phyloP scores from a whole-genome alignment of 106 monocot genomes.

The Apostasia ramifera region DNA sequence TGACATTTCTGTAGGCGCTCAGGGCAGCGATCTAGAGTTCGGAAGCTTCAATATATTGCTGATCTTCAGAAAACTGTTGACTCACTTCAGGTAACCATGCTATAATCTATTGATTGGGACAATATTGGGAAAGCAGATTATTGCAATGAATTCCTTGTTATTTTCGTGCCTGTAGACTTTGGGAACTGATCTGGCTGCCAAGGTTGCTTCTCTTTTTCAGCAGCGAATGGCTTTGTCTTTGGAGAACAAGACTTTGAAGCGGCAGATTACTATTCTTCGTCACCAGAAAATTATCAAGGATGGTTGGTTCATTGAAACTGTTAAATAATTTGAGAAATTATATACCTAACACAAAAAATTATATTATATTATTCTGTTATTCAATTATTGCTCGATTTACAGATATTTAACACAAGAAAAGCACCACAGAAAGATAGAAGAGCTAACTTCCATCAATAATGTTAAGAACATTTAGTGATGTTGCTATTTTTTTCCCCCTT shows the following conservation, averaged over 20 bases:
- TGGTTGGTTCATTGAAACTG: slow-evolving; percentile 28
- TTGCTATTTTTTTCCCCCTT: too few species aligned
- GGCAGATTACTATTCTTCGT: slow-evolving; percentile 40
- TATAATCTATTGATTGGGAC: neutral
- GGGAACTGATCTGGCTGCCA: slow-evolving; percentile 63
- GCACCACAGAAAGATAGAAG: too few species aligned
- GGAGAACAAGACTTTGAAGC: slow-evolving; percentile 65
- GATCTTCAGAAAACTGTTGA: slow-evolving; percentile 90
- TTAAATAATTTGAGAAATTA: neutral
- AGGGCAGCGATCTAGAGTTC: slow-evolving; percentile 88
- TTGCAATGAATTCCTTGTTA: neutral
- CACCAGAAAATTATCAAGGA: slow-evolving; percentile 77
- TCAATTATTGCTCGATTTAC: neutral
- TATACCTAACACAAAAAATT: neutral
- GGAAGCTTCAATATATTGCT: slow-evolving; percentile 96
- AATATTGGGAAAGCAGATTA: neutral
- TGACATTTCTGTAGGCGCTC: slow-evolving; percentile 43
- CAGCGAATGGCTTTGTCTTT: slow-evolving; percentile 54
- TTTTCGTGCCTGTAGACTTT: slow-evolving; percentile 35
- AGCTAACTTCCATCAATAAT: neutral
- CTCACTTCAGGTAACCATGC: slow-evolving; percentile 46
- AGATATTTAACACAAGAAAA: too few species aligned
- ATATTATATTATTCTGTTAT: neutral
- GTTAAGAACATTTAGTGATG: too few species aligned
- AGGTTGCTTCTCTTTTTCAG: slow-evolving; percentile 63